Conservation (phyloP, 176 grass and related monocot genomes). For the Guadua angustifolia region DNA sequence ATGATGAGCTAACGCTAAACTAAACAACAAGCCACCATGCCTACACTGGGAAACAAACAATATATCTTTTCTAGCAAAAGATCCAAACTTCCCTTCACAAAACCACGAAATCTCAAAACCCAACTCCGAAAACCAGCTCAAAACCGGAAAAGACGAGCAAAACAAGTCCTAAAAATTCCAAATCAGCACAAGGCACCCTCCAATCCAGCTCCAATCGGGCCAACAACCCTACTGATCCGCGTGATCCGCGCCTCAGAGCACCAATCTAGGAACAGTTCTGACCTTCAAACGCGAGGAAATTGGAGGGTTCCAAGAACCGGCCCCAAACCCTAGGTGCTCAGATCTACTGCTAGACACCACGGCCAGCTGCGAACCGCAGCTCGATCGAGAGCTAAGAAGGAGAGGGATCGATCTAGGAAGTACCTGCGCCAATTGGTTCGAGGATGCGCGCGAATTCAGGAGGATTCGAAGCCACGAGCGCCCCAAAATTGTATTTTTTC, state of each 20-base stretch:
- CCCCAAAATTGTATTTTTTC: conserved; percentile 37
- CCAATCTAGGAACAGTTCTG: neutral
- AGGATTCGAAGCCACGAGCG: conserved; percentile 47
- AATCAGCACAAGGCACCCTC: conserved; percentile 5
- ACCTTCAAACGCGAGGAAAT: neutral
- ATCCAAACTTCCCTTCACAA: conserved; percentile 32
- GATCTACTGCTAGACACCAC: conserved; percentile 31
- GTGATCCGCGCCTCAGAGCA: neutral
- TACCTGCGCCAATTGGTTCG: conserved; percentile 38
- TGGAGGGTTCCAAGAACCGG: conserved; percentile 7
- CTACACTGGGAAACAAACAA: neutral
- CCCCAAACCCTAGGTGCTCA: conserved; percentile 51
- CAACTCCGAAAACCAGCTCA: conserved; percentile 6
- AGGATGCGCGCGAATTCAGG: conserved; percentile 41
- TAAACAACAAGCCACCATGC: conserved; percentile 7
- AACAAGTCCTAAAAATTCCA: conserved; percentile 25
- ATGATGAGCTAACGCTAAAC: conserved; percentile 30
- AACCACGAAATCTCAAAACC: conserved; percentile 13
- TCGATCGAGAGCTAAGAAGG: conserved; percentile 44
- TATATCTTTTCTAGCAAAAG: neutral
- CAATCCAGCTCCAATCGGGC: conserved; percentile 27
- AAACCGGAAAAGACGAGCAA: conserved; percentile 1
- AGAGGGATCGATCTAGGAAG: conserved; percentile 44
- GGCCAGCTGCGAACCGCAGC: conserved; percentile 18
- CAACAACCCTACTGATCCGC: conserved; percentile 22